These are phyloP conservation scores for Coccomyxa sp. DNA, from an alignment of 139 green algal species.

Conservation along the genomic window DNA sequence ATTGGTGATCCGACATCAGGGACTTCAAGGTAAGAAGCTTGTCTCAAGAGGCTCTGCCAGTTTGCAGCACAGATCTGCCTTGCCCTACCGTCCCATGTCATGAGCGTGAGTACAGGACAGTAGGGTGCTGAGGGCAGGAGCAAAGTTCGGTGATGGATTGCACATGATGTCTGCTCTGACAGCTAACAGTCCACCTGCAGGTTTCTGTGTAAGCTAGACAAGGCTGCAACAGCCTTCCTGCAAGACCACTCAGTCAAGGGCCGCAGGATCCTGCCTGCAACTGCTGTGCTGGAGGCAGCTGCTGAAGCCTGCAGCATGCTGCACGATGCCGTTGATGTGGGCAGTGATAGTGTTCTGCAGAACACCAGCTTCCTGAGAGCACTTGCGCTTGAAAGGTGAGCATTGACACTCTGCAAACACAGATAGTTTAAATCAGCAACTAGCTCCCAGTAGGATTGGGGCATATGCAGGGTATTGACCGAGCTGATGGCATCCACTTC, in stretches of 20 bases:
- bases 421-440: neutral
- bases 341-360: neutral
- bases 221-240: conserved; percentile 41
- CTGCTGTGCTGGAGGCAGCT: conserved; percentile 19
- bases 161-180: too few species aligned
- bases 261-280: conserved; percentile 15
- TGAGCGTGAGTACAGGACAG: too few species aligned
- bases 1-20: neutral
- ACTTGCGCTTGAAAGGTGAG: neutral
- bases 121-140: too few species aligned
- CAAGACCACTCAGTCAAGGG: conserved; percentile 51
- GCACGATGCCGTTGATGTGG: neutral
- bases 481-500: too few species aligned
- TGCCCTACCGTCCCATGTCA: too few species aligned
- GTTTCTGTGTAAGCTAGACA: neutral
- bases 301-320: neutral
- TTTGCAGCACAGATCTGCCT: too few species aligned
- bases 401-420: neutral
- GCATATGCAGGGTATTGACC: too few species aligned
- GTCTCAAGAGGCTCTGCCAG: too few species aligned
- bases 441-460: too few species aligned
- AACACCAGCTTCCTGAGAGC: neutral
- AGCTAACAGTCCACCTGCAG: too few species aligned
- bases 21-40: neutral
- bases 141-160: too few species aligned